These are phyloP conservation scores for Nigrospora sphaerica DNA, from an alignment of 2,329 filamentous ascomycete genomes.

Conservation along the genomic window DNA sequence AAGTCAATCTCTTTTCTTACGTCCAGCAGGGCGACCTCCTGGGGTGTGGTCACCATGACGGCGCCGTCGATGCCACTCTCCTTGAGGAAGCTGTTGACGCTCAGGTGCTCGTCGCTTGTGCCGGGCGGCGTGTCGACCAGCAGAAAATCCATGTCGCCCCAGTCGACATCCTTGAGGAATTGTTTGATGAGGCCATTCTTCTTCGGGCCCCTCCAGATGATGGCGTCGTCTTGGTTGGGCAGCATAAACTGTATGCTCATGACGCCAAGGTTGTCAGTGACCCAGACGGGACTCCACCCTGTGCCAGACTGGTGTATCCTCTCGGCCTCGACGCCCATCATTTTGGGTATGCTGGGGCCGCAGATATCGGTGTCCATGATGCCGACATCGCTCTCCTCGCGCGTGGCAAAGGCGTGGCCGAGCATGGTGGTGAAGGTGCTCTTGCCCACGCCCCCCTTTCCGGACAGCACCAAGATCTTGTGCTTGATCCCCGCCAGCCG, in stretches of 20 bases:
- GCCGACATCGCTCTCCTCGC: conserved; percentile 72
- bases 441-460: conserved; percentile 96
- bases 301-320: conserved; percentile 84
- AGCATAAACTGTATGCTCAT: conserved; percentile 99
- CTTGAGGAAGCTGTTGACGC: conserved; percentile 85
- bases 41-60: conserved; percentile 87
- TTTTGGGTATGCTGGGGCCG: conserved; percentile 92
- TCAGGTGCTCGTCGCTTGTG: conserved; percentile 91
- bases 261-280: conserved; percentile 84
- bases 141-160: conserved; percentile 90
- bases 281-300: conserved; percentile 95
- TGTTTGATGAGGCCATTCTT: conserved; percentile 98
- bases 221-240: conserved; percentile 84
- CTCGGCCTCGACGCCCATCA: conserved; percentile 95
- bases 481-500: conserved; percentile 77
- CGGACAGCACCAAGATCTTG: conserved; percentile 87
- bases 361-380: conserved; percentile 99
- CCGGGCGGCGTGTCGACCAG: conserved; percentile 94
- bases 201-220: conserved; percentile 97
- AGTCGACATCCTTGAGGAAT: conserved; percentile 95
- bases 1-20: conserved; percentile 98
- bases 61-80: conserved; percentile 91
- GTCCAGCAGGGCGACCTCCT: conserved; percentile 87
- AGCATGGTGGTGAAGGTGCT: conserved; percentile 87
- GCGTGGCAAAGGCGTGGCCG: conserved; percentile 79